phyloP scores from a whole-genome alignment of 2,329 filamentous ascomycete genomes.

The Sporothrix sp. region DNA sequence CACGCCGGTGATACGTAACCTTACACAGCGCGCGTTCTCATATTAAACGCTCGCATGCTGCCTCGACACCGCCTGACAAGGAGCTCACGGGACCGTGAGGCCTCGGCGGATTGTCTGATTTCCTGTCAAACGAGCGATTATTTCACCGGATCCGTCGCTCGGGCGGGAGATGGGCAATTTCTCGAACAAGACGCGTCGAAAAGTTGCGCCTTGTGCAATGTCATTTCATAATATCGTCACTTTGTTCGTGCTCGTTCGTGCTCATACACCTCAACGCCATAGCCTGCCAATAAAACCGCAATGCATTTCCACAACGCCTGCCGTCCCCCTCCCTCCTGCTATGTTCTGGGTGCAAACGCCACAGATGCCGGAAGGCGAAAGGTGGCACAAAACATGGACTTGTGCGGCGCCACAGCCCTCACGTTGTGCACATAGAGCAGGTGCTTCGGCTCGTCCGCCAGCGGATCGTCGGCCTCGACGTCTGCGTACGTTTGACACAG shows the following conservation, averaged over 20 bases:
- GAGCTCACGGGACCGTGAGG: background rate
- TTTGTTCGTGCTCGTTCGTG: too few relatives aligned
- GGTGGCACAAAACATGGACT: conserved; percentile 93
- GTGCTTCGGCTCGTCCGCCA: conserved; percentile 19
- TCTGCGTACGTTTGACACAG: conserved; percentile 29
- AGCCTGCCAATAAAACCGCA: too few relatives aligned
- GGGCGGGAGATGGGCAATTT: too few relatives aligned
- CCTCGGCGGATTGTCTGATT: background rate
- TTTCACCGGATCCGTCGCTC: conserved; percentile 3
- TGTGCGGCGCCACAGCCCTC: conserved; percentile 81
- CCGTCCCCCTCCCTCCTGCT: background rate
- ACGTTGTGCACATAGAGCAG: conserved; percentile 57
- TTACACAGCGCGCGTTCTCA: too few relatives aligned
- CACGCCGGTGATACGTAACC: background rate
- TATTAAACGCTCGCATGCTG: too few relatives aligned
- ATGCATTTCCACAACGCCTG: too few relatives aligned
- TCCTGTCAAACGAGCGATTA: background rate
- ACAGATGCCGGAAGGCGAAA: conserved; percentile 78
- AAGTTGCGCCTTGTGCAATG: too few relatives aligned
- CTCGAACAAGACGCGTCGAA: too few relatives aligned
- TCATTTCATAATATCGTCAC: too few relatives aligned
- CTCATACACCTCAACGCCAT: too few relatives aligned
- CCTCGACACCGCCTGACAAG: background rate
- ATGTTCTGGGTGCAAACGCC: conserved; percentile 51
- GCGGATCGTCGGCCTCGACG: conserved; percentile 28